phyloP scores from a whole-genome alignment of 2,329 filamentous ascomycete species.

The Colletotrichum tofieldiae region DNA sequence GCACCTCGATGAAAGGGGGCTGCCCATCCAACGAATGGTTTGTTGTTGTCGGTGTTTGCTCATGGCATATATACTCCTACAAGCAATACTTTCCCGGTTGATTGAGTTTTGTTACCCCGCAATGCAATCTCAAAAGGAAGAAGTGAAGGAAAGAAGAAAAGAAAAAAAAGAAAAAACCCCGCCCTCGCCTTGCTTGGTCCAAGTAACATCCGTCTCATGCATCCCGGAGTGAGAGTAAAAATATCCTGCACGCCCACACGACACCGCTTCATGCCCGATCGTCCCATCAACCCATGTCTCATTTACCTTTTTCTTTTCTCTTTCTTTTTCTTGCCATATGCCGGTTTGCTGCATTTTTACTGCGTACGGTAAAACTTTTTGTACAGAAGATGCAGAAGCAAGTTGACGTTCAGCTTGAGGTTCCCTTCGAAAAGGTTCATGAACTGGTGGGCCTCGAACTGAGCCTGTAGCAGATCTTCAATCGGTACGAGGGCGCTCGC shows the following conservation, averaged over 20 bases:
- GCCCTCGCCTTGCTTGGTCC: constrained; percentile 38
- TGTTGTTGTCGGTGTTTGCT: constrained; percentile 18
- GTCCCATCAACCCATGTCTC: constrained; percentile 40
- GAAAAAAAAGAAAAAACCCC: constrained; percentile 13
- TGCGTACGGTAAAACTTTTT: constrained; percentile 96
- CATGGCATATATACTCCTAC: constrained; percentile 32
- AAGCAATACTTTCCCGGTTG: constrained; percentile 26
- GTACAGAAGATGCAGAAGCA: constrained; percentile 96
- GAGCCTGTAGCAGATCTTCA: constrained; percentile 94
- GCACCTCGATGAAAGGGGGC: not conserved
- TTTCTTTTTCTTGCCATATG: not conserved
- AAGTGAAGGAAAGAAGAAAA: not conserved
- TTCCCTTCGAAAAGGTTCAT: constrained; percentile 93
- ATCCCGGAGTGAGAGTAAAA: constrained; percentile 22
- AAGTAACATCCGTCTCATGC: constrained; percentile 36
- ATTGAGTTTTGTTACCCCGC: constrained; percentile 34
- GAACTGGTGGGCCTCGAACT: constrained; percentile 97
- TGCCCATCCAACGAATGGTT: constrained; percentile 17
- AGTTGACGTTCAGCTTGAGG: constrained; percentile 93
- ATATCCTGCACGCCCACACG: constrained; percentile 28
- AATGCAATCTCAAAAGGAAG: constrained; percentile 30
- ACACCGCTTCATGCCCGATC: constrained; percentile 30
- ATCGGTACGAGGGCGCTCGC: constrained; percentile 90
- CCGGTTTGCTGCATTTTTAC: constrained; percentile 52
- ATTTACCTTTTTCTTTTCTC: constrained; percentile 4